Base-by-base conservation (phyloP, 345 rosid species). In the Pugionium cornutum region DNA sequence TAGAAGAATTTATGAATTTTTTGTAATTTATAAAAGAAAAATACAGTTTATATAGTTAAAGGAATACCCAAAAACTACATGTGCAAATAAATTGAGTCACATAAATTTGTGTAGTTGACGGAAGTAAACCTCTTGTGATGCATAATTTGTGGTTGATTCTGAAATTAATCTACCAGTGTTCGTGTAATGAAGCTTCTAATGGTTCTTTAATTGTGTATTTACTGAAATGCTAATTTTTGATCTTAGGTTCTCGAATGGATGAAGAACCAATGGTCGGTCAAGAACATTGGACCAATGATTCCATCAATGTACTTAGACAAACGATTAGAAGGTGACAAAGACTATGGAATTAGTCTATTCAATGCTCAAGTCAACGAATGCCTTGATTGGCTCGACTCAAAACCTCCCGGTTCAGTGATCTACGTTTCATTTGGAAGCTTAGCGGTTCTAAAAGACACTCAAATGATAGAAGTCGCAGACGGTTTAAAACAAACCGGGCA, bases 241-340 rank as follows among this genome's bases (percentile, higher is more conserved):
- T 32, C 10, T 32, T 7, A 81, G 87, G 76, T 78, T 4, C 39
- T 75, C 7, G 73, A 58, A n/a, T 76, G 84, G 86, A 81, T 83
- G 86, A 60, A 55, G 46, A 79, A 51, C 29, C 58, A 51, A 50
- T 70, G 82, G 74, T 57, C 73, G 11, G 74, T 80, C 25, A 79
- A 64, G 70, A 73, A 69, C 9, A 68, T 85, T 29, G 87, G 89
- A 35, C 89, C 84, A 31, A 72, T 64, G 36, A 58, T 85, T 39
- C 87, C 90, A 49, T 83, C 86, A 48, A 66, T 69, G 72, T 83
- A 75, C 76, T 67, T 81, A 27, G 90, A 85, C 76, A 78, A 65
- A 42, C 57, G 85, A 26, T 6, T 81, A 30, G 72, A 59, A 29
- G 83, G 77, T 1, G 80, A 83, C 64, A 76, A 73, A 32, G 83